These are phyloP conservation scores for Mycotypha africana DNA, from an alignment of 371 early-diverging fungal species.

Conservation along the genomic window DNA sequence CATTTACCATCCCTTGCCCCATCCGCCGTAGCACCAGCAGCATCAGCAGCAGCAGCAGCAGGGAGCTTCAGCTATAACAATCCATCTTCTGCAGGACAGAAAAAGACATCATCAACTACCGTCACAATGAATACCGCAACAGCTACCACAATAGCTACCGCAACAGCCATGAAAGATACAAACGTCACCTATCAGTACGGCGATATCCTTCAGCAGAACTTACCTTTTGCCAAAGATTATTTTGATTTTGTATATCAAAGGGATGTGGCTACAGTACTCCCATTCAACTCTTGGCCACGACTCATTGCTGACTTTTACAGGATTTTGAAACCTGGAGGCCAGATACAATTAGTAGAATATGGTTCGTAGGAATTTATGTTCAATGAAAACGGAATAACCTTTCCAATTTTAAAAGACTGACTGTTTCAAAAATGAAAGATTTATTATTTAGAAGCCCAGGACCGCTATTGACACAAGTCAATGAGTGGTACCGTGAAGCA, in stretches of 20 bases:
- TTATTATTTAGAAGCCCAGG: slow-evolving; percentile 30
- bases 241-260: slow-evolving; percentile 64
- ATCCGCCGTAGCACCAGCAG: too few species aligned
- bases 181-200: slow-evolving; percentile 22
- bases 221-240: slow-evolving; percentile 34
- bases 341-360: slow-evolving; percentile 46
- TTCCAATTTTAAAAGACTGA: too few species aligned
- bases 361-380: slow-evolving; percentile 7
- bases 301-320: slow-evolving; percentile 39
- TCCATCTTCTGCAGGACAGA: slow-evolving; percentile 5
- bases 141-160: too few species aligned
- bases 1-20: background rate
- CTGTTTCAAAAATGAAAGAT: too few species aligned
- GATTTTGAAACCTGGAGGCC: slow-evolving; percentile 45
- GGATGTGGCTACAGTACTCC: slow-evolving; percentile 39
- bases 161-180: too few species aligned
- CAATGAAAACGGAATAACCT: background rate
- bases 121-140: too few species aligned
- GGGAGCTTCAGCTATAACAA: too few species aligned
- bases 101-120: too few species aligned
- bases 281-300: slow-evolving; percentile 32
- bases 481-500: slow-evolving; percentile 32
- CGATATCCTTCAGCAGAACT: slow-evolving; percentile 15
- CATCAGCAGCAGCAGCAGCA: too few species aligned
- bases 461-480: slow-evolving; percentile 26